phyloP scores from a whole-genome alignment of 352 stramenopile species.

The Pythium chondricola region DNA sequence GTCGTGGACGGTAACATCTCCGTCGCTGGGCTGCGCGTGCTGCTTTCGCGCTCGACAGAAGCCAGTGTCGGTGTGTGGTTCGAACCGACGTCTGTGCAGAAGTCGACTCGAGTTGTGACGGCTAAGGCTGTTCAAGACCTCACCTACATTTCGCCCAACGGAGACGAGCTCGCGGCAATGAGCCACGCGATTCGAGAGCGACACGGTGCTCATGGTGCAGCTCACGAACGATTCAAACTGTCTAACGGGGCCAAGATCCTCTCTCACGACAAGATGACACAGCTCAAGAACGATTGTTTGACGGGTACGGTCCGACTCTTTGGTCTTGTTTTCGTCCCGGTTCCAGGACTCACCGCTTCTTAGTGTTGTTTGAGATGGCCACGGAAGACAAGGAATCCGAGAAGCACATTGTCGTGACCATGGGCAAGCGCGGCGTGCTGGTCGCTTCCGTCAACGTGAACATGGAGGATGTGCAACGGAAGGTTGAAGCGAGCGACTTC shows the following conservation, averaged over 20 bases:
- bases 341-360: conserved; percentile 2
- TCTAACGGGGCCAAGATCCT: conserved; percentile 39
- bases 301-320: conserved; percentile 26
- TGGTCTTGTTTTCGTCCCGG: background rate
- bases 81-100: conserved; percentile 82
- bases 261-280: conserved; percentile 33
- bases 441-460: conserved; percentile 58
- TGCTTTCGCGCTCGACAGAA: conserved; percentile 39
- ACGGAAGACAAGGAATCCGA: conserved; percentile 30
- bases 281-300: conserved; percentile 65
- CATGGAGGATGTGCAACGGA: conserved; percentile 18
- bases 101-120: conserved; percentile 59
- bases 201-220: conserved; percentile 8
- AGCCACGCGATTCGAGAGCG: conserved; percentile 46
- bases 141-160: conserved; percentile 75
- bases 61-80: conserved; percentile 61
- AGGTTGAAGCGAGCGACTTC: conserved; percentile 28
- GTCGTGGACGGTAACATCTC: conserved; percentile 78
- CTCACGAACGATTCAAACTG: conserved; percentile 46
- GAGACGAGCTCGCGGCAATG: conserved; percentile 67
- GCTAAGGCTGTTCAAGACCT: conserved; percentile 36
- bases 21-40: conserved; percentile 27
- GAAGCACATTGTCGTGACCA: conserved; percentile 73
- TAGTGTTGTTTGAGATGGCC: conserved; percentile 63
- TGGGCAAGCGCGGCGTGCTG: conserved; percentile 71